These are phyloP conservation scores for Volutella citrinella DNA, from an alignment of 2,329 filamentous ascomycete species.

Conservation along the genomic window DNA sequence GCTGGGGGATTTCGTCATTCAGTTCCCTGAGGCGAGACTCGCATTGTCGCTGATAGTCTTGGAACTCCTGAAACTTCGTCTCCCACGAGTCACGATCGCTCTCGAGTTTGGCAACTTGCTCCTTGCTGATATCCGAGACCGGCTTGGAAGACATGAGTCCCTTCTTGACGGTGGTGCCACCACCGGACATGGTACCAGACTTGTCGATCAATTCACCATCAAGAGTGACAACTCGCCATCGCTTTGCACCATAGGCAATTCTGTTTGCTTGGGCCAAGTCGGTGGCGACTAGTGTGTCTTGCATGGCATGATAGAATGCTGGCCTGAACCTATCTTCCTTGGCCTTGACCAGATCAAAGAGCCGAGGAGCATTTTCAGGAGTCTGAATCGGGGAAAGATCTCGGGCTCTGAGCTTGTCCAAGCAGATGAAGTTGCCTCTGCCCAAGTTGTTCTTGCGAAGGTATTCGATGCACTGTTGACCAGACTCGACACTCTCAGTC, in stretches of 20 bases:
- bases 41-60: slow-evolving; percentile 77
- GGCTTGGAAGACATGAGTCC: slow-evolving; percentile 97
- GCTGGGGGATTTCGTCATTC: slow-evolving; percentile 72
- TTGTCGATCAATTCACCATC: slow-evolving; percentile 96
- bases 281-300: slow-evolving; percentile 90
- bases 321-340: slow-evolving; percentile 85
- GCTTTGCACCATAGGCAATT: slow-evolving; percentile 88
- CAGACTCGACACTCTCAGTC: slow-evolving; percentile 91
- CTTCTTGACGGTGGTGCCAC: slow-evolving; percentile 84
- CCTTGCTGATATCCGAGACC: slow-evolving; percentile 79
- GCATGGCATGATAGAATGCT: slow-evolving; percentile 92
- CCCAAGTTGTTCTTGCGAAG: slow-evolving; percentile 96
- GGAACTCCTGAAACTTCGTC: slow-evolving; percentile 77
- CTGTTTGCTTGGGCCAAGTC: slow-evolving; percentile 95
- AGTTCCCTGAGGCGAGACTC: slow-evolving; percentile 71
- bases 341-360: slow-evolving; percentile 89
- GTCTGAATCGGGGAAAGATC: slow-evolving; percentile 80
- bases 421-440: slow-evolving; percentile 92
- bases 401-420: slow-evolving; percentile 79
- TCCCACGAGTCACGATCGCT: slow-evolving; percentile 82
- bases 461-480: slow-evolving; percentile 97
- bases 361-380: slow-evolving; percentile 84
- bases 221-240: slow-evolving; percentile 95
- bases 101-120: slow-evolving; percentile 86
- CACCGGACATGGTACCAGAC: slow-evolving; percentile 97